These are phyloP conservation scores for Aureobasidium namibiae DNA, from an alignment of 2,329 filamentous ascomycete genomes.

Conservation along the genomic window DNA sequence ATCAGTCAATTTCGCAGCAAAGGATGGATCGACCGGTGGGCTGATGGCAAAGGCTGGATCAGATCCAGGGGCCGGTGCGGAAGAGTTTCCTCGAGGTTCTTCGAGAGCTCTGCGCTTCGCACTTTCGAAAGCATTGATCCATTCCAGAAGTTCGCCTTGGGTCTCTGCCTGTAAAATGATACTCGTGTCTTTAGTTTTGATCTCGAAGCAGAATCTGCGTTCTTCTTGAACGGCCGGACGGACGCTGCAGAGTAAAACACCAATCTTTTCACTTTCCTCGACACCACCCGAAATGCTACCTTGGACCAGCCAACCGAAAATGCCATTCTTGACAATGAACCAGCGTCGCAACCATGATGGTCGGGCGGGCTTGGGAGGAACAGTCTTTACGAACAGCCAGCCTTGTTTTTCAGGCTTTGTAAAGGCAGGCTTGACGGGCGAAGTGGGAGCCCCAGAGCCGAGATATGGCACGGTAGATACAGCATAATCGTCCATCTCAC, in stretches of 20 bases:
- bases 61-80: slow-evolving; percentile 36
- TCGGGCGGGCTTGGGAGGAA: slow-evolving; percentile 79
- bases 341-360: slow-evolving; percentile 86
- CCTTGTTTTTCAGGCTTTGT: slow-evolving; percentile 70
- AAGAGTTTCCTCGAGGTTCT: slow-evolving; percentile 47
- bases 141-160: slow-evolving; percentile 83
- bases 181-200: slow-evolving; percentile 93
- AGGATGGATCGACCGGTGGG: slow-evolving; percentile 78
- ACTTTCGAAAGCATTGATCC: slow-evolving; percentile 87
- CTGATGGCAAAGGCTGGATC: slow-evolving; percentile 87
- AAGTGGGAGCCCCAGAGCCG: slow-evolving; percentile 50
- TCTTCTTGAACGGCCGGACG: slow-evolving; percentile 89
- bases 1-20: slow-evolving; percentile 71
- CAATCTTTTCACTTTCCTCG: slow-evolving; percentile 91
- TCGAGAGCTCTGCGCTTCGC: slow-evolving; percentile 91
- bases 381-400: slow-evolving; percentile 77
- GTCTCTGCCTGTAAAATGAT: slow-evolving; percentile 89
- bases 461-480: slow-evolving; percentile 83
- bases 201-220: slow-evolving; percentile 91
- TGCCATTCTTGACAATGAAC: slow-evolving; percentile 93
- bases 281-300: slow-evolving; percentile 73
- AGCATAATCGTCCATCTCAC: slow-evolving; percentile 89
- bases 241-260: slow-evolving; percentile 86
- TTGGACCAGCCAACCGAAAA: slow-evolving; percentile 90
- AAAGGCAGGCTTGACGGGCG: slow-evolving; percentile 45